phyloP scores from a whole-genome alignment of 306 rosid species.

The Glycine soja region DNA sequence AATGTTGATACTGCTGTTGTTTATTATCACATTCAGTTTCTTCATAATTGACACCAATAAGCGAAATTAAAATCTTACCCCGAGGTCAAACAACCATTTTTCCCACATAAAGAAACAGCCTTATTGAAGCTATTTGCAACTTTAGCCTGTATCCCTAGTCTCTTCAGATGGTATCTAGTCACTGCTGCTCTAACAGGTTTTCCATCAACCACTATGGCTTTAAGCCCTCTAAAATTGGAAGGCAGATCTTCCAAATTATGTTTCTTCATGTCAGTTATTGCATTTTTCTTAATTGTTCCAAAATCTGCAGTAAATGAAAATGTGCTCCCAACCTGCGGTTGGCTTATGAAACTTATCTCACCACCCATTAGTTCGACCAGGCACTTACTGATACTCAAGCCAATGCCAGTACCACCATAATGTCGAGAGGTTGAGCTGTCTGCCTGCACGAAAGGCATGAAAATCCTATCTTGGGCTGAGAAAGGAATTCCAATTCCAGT shows the following conservation, averaged over 20 bases:
- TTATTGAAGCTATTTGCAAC: slow-evolving; percentile 64
- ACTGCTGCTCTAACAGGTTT: slow-evolving; percentile 98
- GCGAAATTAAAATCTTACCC: slow-evolving; percentile 60
- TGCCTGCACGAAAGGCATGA: slow-evolving; percentile 96
- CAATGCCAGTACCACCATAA: slow-evolving; percentile 98
- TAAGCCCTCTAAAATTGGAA: slow-evolving; percentile 78
- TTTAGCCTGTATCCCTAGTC: slow-evolving; percentile 85
- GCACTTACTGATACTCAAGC: slow-evolving; percentile 97
- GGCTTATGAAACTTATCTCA: slow-evolving; percentile 77
- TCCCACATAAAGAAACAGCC: slow-evolving; percentile 67
- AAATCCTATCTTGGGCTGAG: slow-evolving; percentile 81
- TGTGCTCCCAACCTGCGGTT: slow-evolving; percentile 90
- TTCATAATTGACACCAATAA: slow-evolving; percentile 19
- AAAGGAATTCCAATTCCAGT: slow-evolving; percentile 96
- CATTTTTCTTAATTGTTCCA: slow-evolving; percentile 66
- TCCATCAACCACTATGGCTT: slow-evolving; percentile 83
- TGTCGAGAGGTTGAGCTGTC: slow-evolving; percentile 97
- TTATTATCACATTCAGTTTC: slow-evolving; percentile 12
- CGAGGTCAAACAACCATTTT: slow-evolving; percentile 66
- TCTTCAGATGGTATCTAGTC: slow-evolving; percentile 86
- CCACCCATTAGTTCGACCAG: slow-evolving; percentile 97
- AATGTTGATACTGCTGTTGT: background rate
- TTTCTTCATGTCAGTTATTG: slow-evolving; percentile 61
- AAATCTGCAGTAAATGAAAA: slow-evolving; percentile 83
- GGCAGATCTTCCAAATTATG: slow-evolving; percentile 81